Conservation (phyloP, 805 yeast genomes). For the Scheffersomyces ergatensis region DNA sequence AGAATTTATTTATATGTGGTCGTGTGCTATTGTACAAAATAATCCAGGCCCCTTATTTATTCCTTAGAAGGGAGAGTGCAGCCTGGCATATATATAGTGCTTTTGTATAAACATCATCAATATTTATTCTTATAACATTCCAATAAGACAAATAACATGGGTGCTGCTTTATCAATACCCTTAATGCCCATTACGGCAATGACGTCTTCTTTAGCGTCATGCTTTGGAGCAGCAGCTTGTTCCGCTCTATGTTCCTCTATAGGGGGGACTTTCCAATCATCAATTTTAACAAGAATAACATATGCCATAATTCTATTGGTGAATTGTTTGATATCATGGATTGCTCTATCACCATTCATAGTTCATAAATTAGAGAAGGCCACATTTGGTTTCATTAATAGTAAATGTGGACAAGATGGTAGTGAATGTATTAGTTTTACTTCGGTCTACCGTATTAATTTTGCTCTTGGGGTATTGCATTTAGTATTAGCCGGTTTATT, state of each 20-base stretch:
- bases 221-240: conserved; percentile 77
- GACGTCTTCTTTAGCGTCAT: conserved; percentile 49
- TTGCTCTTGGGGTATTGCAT: conserved; percentile 82
- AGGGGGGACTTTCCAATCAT: conserved; percentile 66
- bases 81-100: too few species aligned
- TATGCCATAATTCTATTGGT: conserved; percentile 77
- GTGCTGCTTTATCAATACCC: conserved; percentile 72
- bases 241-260: conserved; percentile 53
- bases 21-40: too few species aligned
- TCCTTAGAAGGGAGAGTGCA: too few species aligned
- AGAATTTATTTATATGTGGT: too few species aligned
- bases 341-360: conserved; percentile 82
- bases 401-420: conserved; percentile 69
- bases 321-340: conserved; percentile 87
- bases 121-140: too few species aligned
- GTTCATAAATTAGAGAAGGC: conserved; percentile 69
- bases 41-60: too few species aligned
- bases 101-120: too few species aligned
- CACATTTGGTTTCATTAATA: conserved; percentile 65
- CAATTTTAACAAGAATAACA: conserved; percentile 79
- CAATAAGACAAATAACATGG: too few species aligned
- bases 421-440: conserved; percentile 83
- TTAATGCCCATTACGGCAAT: conserved; percentile 48
- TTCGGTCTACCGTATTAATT: conserved; percentile 89
- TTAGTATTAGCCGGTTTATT: conserved; percentile 64